Base-by-base conservation (phyloP, 345 rosid genomes). In the Acer yangbiense region DNA sequence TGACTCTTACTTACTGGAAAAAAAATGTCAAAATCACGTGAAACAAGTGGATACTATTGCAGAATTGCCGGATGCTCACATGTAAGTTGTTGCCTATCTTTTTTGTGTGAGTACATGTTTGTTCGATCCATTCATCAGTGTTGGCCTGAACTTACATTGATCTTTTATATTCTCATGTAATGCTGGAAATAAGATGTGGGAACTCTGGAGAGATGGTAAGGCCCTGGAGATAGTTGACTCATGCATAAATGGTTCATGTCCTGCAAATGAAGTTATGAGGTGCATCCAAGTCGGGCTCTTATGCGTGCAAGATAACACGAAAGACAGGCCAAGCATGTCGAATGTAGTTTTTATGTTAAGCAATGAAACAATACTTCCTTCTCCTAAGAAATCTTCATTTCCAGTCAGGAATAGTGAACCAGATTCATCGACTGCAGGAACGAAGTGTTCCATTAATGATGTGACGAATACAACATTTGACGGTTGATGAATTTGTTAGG, bases 321-420 rank as follows among this genome's bases (percentile, higher is more conserved):
- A 1, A 6, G 72, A 64, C 9, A 78, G 72, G 25, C 81, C 81
- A 65, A 78, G 63, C 14, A 78, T 78, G 76, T 64, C 76, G 2
- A 18, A 52, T 8, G 76, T 78, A 9, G 57, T 71, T 20, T 64
- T 54, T 35, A 71, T 78, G 81, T 16, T 78, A 39, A 61, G 74
- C 0, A 77, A 68, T 60, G 74, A 61, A 1, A 50, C 54, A n/a
- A 16, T 21, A 9, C 72, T 78, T 78, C 39, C 77, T 16, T 8
- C n/a, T 10, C 77, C 81, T 1, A 73, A 66, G 48, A 43, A 58
- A 17, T 77, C 78, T 0, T 23, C 68, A 23, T 79, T 69, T 55
- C 3, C 35, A 9, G 48, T n/a, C 23, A 48, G 3, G 25, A 23
- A 16, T n/a, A 71, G 32, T n/a, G 23, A 17, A 27, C 25, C 63